Base-by-base conservation (phyloP, 805 yeast species). In the Ogataea methylovora region DNA sequence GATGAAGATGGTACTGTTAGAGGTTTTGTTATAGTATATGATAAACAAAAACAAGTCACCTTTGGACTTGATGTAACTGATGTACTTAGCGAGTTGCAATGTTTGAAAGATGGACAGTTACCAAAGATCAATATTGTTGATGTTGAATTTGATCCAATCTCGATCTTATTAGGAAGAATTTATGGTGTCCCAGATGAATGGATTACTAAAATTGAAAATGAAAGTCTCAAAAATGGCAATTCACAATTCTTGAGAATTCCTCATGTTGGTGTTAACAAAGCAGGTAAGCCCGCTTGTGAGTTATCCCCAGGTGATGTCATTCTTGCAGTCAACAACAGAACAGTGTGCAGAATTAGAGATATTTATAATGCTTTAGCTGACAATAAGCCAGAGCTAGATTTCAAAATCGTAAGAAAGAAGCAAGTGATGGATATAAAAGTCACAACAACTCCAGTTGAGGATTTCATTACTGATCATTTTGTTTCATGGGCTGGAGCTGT, bases 151-250 rank as follows among this genome's bases (percentile, higher is more conserved):
- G 70, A 72, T 12, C 67, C 87, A 0, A 63, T 82, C 23, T 71
- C 84, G 2, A 64, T 86, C 17, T 69, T 77, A 18, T 80, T 76
- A 49, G 94, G 94, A 3, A 75, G 95, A 56, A 73, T 84, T 29
- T 70, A 84, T 49, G 94, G 94, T n/a, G 94, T 87, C 16, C 74
- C 92, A 0, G 90, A 84, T 45, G 75, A 74, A 28, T 86, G 94
- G 94, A 81, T 88, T 40, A 50, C 65, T 24, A 67, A 65, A 41
- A 69, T 84, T 51, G 94, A 84, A 53, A 50, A 50, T 8, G 41
- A 44, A 5, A 70, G 67, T 22, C 6, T 7, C 9, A 70, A 75
- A 34, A 62, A 65, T 18, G 85, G 82, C 48, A 77, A 84, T 47
- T 67, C 80, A 29, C 88, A 85, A 51, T 73, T 88, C 41, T 69